Base-by-base conservation (phyloP, 306 rosid species). In the Castanea mollissima region DNA sequence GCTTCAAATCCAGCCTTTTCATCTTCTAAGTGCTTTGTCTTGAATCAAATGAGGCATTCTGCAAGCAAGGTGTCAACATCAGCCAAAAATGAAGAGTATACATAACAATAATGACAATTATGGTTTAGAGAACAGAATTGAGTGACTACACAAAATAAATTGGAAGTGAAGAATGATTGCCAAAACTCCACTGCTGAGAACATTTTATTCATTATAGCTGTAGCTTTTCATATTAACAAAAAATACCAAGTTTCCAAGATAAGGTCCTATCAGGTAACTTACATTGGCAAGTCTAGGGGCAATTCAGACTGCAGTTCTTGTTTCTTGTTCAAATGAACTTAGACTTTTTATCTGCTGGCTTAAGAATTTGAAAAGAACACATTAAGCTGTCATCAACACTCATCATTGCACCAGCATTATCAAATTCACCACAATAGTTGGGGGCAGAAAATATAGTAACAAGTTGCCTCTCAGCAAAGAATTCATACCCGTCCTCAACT, bases 391-490 rank as follows among this genome's bases (percentile, higher is more conserved):
- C 84, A 71, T 84, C 87, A 38, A 84, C 84, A 23, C 84, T 84
- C 84, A 80, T 76, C 84, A 84, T 70, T 34, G 87, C 87, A 75
- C 87, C 87, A 58, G 87, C 87, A 57, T 84, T 84, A 63, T 84
- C 81, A 73, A 84, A 84, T 68, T 84, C 87, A 23, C 87, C 87
- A 71, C 87, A 84, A 46, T 84, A 84, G 74, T 84, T 84, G 4
- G 87, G 87, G 64, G 87, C 84, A 76, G 87, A 84, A 67, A 84
- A 84, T 79, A 84, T 84, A 8, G 87, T 84, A 32, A 84, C 87
- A 46, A 84, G 87, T 81, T 84, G 84, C 68, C 87, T 76, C 18
- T 84, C 84, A 57, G 87, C 87, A 64, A 84, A 84, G 87, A 84
- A 84, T 49, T 84, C 87, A 55, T 84, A 84, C 13, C 87, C 87